Percentiles rank a stretch among this genome's conserved stretches.
phyloP scores from a whole-genome alignment of 306 rosid species.

The Glycine soja region DNA sequence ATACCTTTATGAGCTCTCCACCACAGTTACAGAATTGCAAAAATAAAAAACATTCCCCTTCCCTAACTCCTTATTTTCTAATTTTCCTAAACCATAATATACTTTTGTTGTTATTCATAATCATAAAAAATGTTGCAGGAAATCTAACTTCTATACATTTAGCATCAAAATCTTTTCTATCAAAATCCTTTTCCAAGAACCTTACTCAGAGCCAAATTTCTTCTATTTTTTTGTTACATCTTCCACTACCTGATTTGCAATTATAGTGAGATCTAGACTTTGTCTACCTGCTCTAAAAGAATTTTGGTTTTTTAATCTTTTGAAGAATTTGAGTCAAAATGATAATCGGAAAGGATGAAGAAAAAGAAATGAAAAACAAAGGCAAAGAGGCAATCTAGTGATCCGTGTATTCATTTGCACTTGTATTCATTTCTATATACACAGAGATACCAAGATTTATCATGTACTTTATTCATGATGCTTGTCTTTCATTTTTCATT shows the following conservation, averaged over 20 bases:
- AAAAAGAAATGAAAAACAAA: background rate
- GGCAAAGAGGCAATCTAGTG: background rate
- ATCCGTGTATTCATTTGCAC: background rate
- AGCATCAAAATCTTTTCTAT: background rate
- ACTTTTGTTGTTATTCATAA: background rate
- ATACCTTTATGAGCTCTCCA: background rate
- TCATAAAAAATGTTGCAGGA: slow-evolving; percentile 2
- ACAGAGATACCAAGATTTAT: background rate
- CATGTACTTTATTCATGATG: slow-evolving; percentile 6
- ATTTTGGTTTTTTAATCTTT: background rate
- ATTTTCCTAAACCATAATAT: background rate
- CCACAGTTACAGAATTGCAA: background rate
- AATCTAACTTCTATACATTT: slow-evolving; percentile 28
- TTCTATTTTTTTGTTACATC: slow-evolving; percentile 21
- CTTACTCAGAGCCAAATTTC: background rate
- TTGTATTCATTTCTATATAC: slow-evolving; percentile 24
- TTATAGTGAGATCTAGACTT: slow-evolving; percentile 7
- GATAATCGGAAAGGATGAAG: background rate
- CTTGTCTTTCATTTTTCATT: slow-evolving; percentile 13
- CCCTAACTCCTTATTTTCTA: background rate
- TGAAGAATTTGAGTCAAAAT: background rate
- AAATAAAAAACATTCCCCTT: no score
- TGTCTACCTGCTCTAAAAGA: background rate
- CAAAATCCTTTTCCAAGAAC: background rate
- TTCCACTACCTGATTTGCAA: background rate